Conservation (phyloP, 768 basidiomycete species). For the Scleroderma bovista region DNA sequence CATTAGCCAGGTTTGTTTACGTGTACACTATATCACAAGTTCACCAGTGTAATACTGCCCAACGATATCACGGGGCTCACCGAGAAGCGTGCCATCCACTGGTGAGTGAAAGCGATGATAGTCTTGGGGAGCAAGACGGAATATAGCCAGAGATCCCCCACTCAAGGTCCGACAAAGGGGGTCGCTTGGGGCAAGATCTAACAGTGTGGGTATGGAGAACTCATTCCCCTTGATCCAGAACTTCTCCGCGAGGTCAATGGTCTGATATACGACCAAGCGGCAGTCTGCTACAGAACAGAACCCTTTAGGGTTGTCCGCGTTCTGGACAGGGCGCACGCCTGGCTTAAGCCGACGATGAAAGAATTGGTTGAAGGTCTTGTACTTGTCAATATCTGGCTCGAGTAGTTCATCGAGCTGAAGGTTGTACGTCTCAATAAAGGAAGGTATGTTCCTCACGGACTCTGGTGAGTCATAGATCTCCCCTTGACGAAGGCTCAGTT, state of each 20-base stretch:
- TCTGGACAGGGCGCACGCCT: conserved; percentile 55
- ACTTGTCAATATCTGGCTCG: conserved; percentile 53
- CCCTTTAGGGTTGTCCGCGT: conserved; percentile 42
- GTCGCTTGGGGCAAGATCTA: conserved; percentile 41
- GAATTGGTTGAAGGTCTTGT: conserved; percentile 74
- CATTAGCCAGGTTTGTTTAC: not conserved
- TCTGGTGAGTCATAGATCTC: conserved; percentile 49
- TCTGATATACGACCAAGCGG: conserved; percentile 63
- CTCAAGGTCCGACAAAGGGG: conserved; percentile 38
- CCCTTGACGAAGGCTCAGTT: conserved; percentile 55
- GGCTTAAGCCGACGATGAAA: conserved; percentile 58
- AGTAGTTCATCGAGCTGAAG: conserved; percentile 59
- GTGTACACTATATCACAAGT: not conserved
- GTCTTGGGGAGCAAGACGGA: conserved; percentile 74
- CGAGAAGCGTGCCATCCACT: conserved; percentile 45
- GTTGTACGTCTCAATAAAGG: conserved; percentile 50
- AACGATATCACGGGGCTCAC: conserved; percentile 39
- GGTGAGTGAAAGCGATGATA: conserved; percentile 81
- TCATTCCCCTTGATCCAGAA: conserved; percentile 76
- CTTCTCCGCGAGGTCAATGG: conserved; percentile 51
- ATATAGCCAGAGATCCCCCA: conserved; percentile 53
- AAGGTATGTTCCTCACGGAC: conserved; percentile 46
- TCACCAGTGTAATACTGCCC: conserved; percentile 60
- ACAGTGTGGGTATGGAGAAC: conserved; percentile 60
- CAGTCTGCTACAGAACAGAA: conserved; percentile 71